A percentile compares a stretch with the other conserved stretches of the same genome.
Evolutionary conservation across 306 rosid species (phyloP).

Genomic region (Ormosia semicastrata): DNA sequence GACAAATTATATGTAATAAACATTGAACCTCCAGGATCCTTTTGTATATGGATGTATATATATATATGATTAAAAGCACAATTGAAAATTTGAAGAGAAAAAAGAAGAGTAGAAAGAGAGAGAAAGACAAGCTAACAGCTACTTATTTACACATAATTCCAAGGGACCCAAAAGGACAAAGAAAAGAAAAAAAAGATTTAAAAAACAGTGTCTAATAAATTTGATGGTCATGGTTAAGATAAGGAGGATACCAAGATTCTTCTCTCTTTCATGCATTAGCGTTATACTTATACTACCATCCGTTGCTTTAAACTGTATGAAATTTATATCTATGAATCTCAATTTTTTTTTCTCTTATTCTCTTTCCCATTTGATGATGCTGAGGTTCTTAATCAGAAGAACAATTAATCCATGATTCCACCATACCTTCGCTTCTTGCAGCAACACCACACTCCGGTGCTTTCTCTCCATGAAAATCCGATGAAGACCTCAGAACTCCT

Average conservation of each 20-base stretch:
- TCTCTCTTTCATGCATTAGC: constrained; percentile 48
- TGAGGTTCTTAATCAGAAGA: constrained; percentile 62
- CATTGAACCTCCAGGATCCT: constrained; percentile 12
- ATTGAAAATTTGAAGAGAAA: not conserved
- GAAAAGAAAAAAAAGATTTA: not conserved
- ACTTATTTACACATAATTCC: constrained; percentile 64
- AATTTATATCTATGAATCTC: constrained; percentile 13
- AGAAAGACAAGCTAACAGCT: constrained; percentile 28
- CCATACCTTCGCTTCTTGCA: constrained; percentile 79
- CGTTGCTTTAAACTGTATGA: constrained; percentile 12
- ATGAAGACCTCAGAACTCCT: constrained; percentile 38
- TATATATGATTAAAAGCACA: constrained; percentile 24
- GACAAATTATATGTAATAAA: constrained; percentile 1
- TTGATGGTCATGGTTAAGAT: constrained; percentile 51
- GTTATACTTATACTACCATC: constrained; percentile 8
- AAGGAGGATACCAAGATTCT: constrained; percentile 39
- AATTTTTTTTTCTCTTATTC: not conserved
- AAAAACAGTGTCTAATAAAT: constrained; percentile 37
- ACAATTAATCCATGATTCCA: constrained; percentile 92
- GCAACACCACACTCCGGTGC: constrained; percentile 44
- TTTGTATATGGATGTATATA: constrained; percentile 22
- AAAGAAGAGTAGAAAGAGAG: not conserved
- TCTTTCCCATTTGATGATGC: not conserved
- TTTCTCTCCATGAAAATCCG: constrained; percentile 54
- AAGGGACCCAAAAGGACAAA: constrained; percentile 18